Base-by-base conservation (phyloP, 495 filamentous ascomycete genomes). In the Xylaria castorea region DNA sequence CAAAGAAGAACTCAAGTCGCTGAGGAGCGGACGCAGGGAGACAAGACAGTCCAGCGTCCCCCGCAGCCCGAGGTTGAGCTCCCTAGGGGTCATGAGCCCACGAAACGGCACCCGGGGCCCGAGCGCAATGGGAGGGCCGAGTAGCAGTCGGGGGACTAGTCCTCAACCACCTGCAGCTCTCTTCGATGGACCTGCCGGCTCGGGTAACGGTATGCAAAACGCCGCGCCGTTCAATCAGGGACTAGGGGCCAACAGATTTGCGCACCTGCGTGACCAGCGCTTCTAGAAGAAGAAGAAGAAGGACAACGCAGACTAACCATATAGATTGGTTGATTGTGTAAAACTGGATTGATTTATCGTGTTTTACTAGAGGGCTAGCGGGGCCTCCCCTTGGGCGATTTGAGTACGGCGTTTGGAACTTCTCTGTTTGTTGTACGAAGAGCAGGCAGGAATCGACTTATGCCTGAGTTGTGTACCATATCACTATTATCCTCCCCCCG, bases 11-110 rank as follows among this genome's bases (percentile, higher is more conserved):
- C 77, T 83, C 0, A 77, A 74, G 4, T 20, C 68, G 14, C 73
- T 74, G 81, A 87, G 73, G 84, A 90, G 73, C 78, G 88, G 70
- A 78, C 86, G 82, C 78, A 86, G 80, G 71, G 87, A 80, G 70
- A 87, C 85, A 8, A 77, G 85, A 46, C 82, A 85, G 80, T 80
- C 73, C 68, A 86, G 84, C 51, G 83, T 85, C 46, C 85, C 85
- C 57, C 85, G 83, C 32, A 86, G 84, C 71, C 85, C 85, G 27
- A 80, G 84, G 9, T 75, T 80, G 9, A 69, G 73, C 55, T 74
- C 76, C 9, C 65, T 75, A 7, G 80, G 80, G 27, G 73, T 83
- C 44, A 83, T 84, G 76, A 85, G 84, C 60, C 84, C 85, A 1
- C 79, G 83, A 20, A 79, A 80, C 64, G 76, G 76, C 16, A 62